Evolutionary conservation across 768 basidiomycete species (phyloP), one percentile per base, ranked within the genome.

Genomic region (Leccinum uliginosum): DNA sequence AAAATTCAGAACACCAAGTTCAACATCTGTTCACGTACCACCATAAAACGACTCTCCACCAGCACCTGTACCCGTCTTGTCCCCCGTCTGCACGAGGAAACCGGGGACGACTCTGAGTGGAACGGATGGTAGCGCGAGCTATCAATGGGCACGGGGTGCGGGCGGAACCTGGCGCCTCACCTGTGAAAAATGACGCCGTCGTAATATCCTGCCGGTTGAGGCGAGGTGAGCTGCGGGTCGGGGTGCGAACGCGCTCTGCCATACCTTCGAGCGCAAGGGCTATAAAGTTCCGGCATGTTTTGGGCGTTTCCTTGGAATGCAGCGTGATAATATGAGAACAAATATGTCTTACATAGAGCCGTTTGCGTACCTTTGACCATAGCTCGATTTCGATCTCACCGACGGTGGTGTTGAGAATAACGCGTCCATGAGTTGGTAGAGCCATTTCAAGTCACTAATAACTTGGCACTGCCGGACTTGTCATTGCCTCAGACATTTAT

Each of bases 31-130:
- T 26, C 34, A 69, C 75, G 59, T 59, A 79, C 93, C 93, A 71
- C 96, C 96, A 63, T 91, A 98, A 70, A 97, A 91, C 1, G 93
- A 95, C 69, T 98, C 96, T 61, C 97, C 95, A 7, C 94, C 93
- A 0, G 75, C 85, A 2, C 97, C 97, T 0, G 91, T 92, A 1
- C 93, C 93, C 0, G 93, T 93, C 62, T 80, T 86, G 70, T 98
- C 96, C 17, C 96, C 96, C 2, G 94, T 94, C 70, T 98, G 97
- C 1, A 97, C 89, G 45, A 98, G 83, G 71, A 98, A 97, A 17
- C 86, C 83, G 1, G 94, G 90, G 2, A 98, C 89, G 38, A 98
- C 78, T n/a, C 89, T 88, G 57, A 0, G 19, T 34, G 21, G 19
- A n/a, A 40, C n/a, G n/a, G n/a, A 40, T 4, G n/a, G n/a, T n/a